Conservation (phyloP, 805 yeast genomes). For the Hanseniaspora taiwanica region DNA sequence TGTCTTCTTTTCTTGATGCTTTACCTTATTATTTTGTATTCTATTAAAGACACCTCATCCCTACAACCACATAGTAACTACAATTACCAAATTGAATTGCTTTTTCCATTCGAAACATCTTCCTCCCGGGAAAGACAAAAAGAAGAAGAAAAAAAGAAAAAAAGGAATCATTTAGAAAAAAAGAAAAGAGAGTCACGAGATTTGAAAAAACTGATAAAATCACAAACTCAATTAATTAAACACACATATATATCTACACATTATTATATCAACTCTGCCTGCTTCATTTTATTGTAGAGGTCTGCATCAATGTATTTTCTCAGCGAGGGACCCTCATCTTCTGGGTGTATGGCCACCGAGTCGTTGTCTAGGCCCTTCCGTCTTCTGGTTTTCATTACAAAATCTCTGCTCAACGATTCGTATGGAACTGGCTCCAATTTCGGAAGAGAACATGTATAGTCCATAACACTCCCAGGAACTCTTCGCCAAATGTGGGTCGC, state of each 20-base stretch:
- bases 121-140: too few relatives aligned
- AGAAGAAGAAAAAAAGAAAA: too few relatives aligned
- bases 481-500: constrained; percentile 46
- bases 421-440: constrained; percentile 63
- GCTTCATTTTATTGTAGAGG: constrained; percentile 34
- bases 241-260: too few relatives aligned
- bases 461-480: constrained; percentile 90
- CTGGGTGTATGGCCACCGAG: constrained; percentile 30
- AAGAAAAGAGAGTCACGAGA: too few relatives aligned
- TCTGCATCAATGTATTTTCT: constrained; percentile 54
- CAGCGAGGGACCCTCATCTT: constrained; percentile 31
- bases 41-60: too few relatives aligned
- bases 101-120: too few relatives aligned
- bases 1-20: too few relatives aligned
- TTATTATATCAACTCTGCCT: constrained; percentile 1
- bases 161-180: background rate
- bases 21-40: too few relatives aligned
- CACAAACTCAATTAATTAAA: background rate
- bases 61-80: too few relatives aligned
- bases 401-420: constrained; percentile 69
- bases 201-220: too few relatives aligned
- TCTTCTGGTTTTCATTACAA: constrained; percentile 74
- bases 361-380: constrained; percentile 68
- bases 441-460: constrained; percentile 47
- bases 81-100: too few relatives aligned